These are phyloP conservation scores for Lagenaria siceraria DNA, from an alignment of 306 rosid genomes.

Conservation along the genomic window DNA sequence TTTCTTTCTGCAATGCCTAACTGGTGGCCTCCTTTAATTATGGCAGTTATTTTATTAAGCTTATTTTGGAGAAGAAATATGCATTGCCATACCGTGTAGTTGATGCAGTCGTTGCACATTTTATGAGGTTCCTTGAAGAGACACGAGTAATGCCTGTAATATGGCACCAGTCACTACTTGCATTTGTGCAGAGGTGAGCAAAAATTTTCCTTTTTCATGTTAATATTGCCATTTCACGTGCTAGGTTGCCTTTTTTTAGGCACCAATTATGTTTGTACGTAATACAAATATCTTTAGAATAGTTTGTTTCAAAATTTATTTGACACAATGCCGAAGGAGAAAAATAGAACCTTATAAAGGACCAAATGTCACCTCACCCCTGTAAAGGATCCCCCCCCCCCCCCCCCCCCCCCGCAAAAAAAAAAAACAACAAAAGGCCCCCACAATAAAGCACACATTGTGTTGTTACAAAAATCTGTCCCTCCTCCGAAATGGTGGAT, in stretches of 20 bases:
- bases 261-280: background rate
- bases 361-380: too few relatives aligned
- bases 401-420: too few relatives aligned
- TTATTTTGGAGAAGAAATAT: constrained; percentile 85
- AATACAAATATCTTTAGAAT: background rate
- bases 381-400: too few relatives aligned
- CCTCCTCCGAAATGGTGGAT: too few relatives aligned
- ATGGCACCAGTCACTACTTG: constrained; percentile 96
- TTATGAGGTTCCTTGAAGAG: constrained; percentile 61
- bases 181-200: constrained; percentile 77
- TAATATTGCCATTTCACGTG: background rate
- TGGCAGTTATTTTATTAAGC: constrained; percentile 88
- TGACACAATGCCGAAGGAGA: too few relatives aligned
- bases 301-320: background rate
- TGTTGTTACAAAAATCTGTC: too few relatives aligned
- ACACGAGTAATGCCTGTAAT: constrained; percentile 80
- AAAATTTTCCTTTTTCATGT: background rate
- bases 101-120: constrained; percentile 71
- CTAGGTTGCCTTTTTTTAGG: background rate
- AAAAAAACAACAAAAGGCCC: too few relatives aligned
- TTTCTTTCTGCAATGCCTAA: background rate
- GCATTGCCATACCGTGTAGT: constrained; percentile 82
- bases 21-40: background rate
- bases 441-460: too few relatives aligned
- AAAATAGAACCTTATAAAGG: too few relatives aligned